Base-by-base conservation (phyloP, 257 asterid genomes). In the Leonotis leonurus region DNA sequence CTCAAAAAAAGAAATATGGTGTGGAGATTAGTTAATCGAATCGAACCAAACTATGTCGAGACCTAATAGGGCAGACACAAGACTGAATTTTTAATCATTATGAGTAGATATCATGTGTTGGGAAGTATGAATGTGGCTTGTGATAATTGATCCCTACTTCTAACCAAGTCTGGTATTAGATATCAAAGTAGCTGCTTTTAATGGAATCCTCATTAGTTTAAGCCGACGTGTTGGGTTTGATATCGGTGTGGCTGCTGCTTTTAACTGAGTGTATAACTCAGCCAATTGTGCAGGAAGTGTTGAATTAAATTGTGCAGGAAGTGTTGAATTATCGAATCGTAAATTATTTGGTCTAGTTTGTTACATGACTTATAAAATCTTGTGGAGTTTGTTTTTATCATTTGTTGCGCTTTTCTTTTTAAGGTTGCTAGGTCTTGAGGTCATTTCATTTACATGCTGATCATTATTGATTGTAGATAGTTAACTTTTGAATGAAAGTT, bases 361-460 rank as follows among this genome's bases (percentile, higher is more conserved):
- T 11, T 59, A 4, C 55, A 18, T 20, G 43, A 26, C 36, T 54
- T 24, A 8, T 9, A n/a, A 39, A 14, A 48, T 46, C 35, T 26
- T 60, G 6, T 13, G 24, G 26, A 14, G 18, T 44, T 16, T 41
- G 3, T n/a, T 14, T 41, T 14, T 41, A 10, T 41, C 48, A 14
- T 41, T 41, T 41, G 46, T 14, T 6, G 0, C 14, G 21, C 21
- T 41, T 14, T 41, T 10, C 3, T n/a, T 41, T 41, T 14, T 14
- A 41, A 21, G 14, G 48, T 14, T 41, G 45, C 45, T 39, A 39
- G 3, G 21, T 20, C 30, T 40, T 54, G 20, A n/a, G 36, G 14
- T 25, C 78, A 74, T 70, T 81, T 20, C 71, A 85, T 75, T 16
- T 85, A 86, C 39, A 80, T 77, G 50, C 70, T 74, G 88, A 82